Percentiles rank a stretch among this genome's conserved stretches.
These are phyloP conservation scores for Pinus taeda DNA, from an alignment of 75 land plant species.

Conservation along the genomic window DNA sequence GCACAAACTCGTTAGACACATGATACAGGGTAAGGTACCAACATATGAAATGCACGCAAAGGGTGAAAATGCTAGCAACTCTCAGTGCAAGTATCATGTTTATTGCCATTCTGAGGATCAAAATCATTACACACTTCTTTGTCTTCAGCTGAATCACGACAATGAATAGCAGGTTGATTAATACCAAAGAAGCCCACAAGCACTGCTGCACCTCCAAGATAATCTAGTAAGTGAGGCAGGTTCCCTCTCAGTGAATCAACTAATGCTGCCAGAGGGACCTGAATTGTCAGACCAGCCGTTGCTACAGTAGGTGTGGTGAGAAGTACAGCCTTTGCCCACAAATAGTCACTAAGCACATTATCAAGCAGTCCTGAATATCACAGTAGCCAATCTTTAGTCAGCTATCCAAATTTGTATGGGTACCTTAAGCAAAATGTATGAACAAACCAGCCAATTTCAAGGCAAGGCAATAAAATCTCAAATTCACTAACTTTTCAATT, in stretches of 20 bases:
- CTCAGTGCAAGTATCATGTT: slow-evolving; percentile 2
- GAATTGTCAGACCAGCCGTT: slow-evolving; percentile 92
- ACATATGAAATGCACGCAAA: background rate
- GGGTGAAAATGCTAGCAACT: background rate
- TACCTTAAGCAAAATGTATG: background rate
- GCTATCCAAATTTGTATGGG: background rate
- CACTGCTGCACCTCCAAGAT: slow-evolving; percentile 73
- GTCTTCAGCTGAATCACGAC: slow-evolving; percentile 8
- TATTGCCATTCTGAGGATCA: slow-evolving; percentile 5
- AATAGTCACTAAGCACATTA: slow-evolving; percentile 92
- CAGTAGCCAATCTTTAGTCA: slow-evolving; percentile 1
- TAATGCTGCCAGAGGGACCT: slow-evolving; percentile 87
- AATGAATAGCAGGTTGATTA: slow-evolving; percentile 55
- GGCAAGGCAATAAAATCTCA: background rate
- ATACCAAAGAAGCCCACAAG: slow-evolving; percentile 87
- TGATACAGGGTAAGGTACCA: background rate
- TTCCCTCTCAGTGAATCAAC: slow-evolving; percentile 79
- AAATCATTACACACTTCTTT: background rate
- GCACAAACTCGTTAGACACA: background rate
- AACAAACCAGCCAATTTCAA: background rate
- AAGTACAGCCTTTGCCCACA: slow-evolving; percentile 96
- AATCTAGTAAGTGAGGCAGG: slow-evolving; percentile 56
- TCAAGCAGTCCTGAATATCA: slow-evolving; percentile 70
- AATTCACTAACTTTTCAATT: too few relatives aligned
- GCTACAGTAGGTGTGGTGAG: slow-evolving; percentile 91